A percentile compares a stretch with the other conserved stretches of the same genome.
phyloP scores from a whole-genome alignment of 2,329 filamentous ascomycete genomes.

The Colletotrichum salicis region DNA sequence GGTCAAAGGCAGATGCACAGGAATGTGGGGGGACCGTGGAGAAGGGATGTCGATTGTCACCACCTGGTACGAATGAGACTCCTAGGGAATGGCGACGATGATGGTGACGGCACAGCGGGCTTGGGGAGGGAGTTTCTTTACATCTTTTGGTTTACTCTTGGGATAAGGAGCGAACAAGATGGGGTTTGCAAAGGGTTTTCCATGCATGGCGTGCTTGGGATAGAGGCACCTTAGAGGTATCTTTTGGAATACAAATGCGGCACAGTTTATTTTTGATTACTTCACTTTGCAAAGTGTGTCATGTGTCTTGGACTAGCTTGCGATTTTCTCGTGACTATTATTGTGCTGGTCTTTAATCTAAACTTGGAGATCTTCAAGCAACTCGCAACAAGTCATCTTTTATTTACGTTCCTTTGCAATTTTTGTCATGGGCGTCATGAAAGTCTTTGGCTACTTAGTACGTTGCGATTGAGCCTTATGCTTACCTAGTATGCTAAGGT shows the following conservation, averaged over 20 bases:
- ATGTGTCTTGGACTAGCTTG: not conserved
- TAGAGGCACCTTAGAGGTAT: not conserved
- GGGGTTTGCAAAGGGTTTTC: not conserved
- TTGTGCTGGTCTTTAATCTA: too few species aligned
- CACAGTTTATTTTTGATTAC: not conserved
- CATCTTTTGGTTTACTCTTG: not conserved
- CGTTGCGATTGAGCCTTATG: too few species aligned
- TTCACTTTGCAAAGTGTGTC: not conserved
- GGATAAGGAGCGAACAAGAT: not conserved
- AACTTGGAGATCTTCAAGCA: too few species aligned
- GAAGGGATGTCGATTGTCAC: not conserved
- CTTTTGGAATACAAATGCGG: not conserved
- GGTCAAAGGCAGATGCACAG: not conserved
- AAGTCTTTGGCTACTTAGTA: too few species aligned
- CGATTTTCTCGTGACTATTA: too few species aligned
- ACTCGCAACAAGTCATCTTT: too few species aligned
- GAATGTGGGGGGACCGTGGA: not conserved
- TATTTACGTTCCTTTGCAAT: too few species aligned
- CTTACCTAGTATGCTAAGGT: too few species aligned
- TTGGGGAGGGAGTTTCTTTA: not conserved
- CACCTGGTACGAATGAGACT: not conserved
- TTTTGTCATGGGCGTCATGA: too few species aligned
- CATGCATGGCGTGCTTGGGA: not conserved
- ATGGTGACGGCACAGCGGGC: not conserved
- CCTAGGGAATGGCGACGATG: not conserved